Evolutionary conservation across 1,284 basidiomycete genomes (phyloP), one percentile per base, ranked within the genome.

Genomic region (Wallemia ichthyophaga): DNA sequence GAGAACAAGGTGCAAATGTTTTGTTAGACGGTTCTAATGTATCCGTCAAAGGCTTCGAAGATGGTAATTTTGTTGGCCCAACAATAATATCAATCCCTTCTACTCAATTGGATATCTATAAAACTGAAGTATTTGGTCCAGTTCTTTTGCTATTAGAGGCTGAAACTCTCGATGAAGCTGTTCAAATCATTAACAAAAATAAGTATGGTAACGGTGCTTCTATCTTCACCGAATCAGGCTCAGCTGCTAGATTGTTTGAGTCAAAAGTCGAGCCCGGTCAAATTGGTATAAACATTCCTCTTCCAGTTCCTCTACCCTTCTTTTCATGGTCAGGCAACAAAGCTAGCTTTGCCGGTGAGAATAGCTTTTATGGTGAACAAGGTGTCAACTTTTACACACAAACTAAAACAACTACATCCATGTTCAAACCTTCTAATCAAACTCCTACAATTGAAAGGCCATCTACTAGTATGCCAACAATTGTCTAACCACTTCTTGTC

Each of bases 81-180:
- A 92, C 89, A 2, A 75, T 98, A 59, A 77, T 96, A 61, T 81
- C 92, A 69, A 85, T 79, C 3, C 55, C 55, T 13, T 76, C 75
- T 21, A 83, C 83, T 5, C 75, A 75, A 19, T 94, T 95, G 89
- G 76, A 75, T 62, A 86, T 83, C 63, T 96, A 98, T 73, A 74
- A 79, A 86, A 80, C 88, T 67, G 91, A 96, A 70, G 94, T 96
- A 64, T 96, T 96, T 65, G 92, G 91, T 1, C 92, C 92, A 1
- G 91, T 83, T 0, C 75, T 98, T 48, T 74, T 82, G 24, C 75
- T 94, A 59, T 69, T 96, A 64, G 75, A 78, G 59, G 85, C 83
- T 3, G 80, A 88, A 59, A 87, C 82, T 1, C 74, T 98, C 56
- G 89, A 96, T 64, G 86, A 95, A 64, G 92, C 89, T 23, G 76